A percentile compares a stretch with the other conserved stretches of the same genome.
Evolutionary conservation across 106 monocot genomes (phyloP).

Genomic region (Platanthera guangdongensis): DNA sequence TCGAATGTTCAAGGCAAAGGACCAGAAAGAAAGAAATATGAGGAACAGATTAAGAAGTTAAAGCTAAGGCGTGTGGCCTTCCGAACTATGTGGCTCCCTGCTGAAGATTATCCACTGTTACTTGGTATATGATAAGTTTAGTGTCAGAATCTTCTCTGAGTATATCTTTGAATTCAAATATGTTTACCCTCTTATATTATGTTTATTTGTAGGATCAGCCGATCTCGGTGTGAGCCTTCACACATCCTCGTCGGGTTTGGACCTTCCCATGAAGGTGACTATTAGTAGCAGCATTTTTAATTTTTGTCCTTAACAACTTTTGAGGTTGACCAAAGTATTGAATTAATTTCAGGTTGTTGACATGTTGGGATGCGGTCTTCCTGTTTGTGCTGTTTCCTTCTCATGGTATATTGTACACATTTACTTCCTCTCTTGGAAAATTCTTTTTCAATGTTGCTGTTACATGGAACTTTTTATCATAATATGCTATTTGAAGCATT

Average conservation of each 20-base stretch:
- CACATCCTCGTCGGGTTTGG: conserved; percentile 91
- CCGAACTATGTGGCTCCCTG: conserved; percentile 85
- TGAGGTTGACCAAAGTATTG: not conserved
- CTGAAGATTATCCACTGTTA: conserved; percentile 85
- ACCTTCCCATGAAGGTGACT: conserved; percentile 94
- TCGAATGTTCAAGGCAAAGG: conserved; percentile 62
- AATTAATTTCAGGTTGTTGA: conserved; percentile 62
- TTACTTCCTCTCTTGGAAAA: not conserved
- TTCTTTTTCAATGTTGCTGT: not conserved
- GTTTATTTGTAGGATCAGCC: conserved; percentile 65
- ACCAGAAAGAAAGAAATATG: conserved; percentile 84
- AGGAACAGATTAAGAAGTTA: conserved; percentile 65
- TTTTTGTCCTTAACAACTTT: not conserved
- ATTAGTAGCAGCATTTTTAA: conserved; percentile 1
- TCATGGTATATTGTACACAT: conserved; percentile 57
- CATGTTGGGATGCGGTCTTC: conserved; percentile 96
- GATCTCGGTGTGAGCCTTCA: conserved; percentile 89
- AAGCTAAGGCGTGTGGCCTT: conserved; percentile 86
- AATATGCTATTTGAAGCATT: conserved; percentile 51
- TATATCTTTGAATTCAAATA: conserved; percentile 2
- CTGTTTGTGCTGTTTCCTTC: conserved; percentile 83
- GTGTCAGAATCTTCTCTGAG: not conserved
- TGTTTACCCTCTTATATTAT: not conserved
- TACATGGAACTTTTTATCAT: not conserved
- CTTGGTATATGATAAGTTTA: conserved; percentile 38